Conservation (phyloP, 2,329 filamentous ascomycete species). For the Xylogone sp. region DNA sequence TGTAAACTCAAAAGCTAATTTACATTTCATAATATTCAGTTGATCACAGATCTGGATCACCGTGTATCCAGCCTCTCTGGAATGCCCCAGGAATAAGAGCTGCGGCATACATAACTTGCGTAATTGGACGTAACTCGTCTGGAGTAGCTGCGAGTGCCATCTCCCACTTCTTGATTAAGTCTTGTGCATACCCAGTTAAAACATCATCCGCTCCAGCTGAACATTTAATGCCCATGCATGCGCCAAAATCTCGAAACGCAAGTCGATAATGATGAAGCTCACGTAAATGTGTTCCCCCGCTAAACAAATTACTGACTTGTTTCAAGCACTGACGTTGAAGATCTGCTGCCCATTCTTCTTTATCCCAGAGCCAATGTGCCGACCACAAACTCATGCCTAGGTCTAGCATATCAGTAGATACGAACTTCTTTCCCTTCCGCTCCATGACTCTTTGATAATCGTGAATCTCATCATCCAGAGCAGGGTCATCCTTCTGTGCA, state of each 20-base stretch:
- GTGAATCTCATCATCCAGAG: constrained; percentile 44
- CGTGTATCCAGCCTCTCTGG: not conserved
- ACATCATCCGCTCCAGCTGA: not conserved
- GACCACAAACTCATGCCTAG: constrained; percentile 58
- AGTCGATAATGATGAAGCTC: not conserved
- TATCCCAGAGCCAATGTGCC: constrained; percentile 43
- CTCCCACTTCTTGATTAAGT: constrained; percentile 2
- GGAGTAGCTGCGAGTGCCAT: not conserved
- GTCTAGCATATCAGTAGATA: constrained; percentile 49
- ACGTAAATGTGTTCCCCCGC: not conserved
- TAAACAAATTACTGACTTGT: not conserved
- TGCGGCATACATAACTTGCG: constrained; percentile 4
- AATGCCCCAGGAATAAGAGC: not conserved
- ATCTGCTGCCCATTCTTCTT: constrained; percentile 43
- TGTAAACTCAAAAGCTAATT: too few relatives aligned
- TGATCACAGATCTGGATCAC: too few relatives aligned
- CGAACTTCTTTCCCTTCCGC: constrained; percentile 37
- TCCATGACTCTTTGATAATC: constrained; percentile 48
- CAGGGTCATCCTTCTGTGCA: constrained; percentile 27
- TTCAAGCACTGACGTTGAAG: constrained; percentile 19
- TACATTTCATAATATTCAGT: too few relatives aligned
- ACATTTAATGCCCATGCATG: constrained; percentile 3
- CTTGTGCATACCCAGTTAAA: not conserved
- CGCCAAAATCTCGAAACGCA: constrained; percentile 4
- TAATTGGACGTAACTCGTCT: constrained; percentile 2